phyloP scores from a whole-genome alignment of 768 basidiomycete genomes.

The Amanita exitialis region DNA sequence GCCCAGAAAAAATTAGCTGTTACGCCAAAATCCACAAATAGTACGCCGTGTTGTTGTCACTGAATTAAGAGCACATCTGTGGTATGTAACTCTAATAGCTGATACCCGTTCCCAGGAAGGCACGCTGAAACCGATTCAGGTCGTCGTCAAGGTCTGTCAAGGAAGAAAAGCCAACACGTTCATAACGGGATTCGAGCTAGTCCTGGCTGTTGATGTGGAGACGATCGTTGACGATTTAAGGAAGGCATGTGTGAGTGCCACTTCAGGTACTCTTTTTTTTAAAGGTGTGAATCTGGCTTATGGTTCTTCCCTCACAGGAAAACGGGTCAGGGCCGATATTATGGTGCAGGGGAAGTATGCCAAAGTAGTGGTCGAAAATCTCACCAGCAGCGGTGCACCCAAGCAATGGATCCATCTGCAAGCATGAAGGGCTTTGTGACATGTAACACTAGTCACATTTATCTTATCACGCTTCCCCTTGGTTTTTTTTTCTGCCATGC shows the following conservation, averaged over 20 bases:
- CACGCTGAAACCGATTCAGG: constrained; percentile 53
- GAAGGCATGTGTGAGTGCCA: constrained; percentile 68
- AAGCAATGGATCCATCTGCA: constrained; percentile 66
- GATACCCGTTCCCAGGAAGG: constrained; percentile 48
- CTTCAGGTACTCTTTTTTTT: constrained; percentile 41
- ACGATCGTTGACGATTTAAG: constrained; percentile 72
- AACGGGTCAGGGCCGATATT: constrained; percentile 49
- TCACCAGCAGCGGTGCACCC: constrained; percentile 64
- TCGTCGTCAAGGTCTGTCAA: constrained; percentile 65
- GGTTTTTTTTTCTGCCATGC: constrained; percentile 37
- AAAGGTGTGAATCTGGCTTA: background rate
- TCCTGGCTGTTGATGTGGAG: constrained; percentile 53
- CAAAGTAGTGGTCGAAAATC: constrained; percentile 52
- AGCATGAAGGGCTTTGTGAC: constrained; percentile 31
- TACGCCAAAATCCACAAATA: constrained; percentile 87
- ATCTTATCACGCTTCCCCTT: background rate
- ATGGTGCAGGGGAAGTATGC: constrained; percentile 82
- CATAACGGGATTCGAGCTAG: constrained; percentile 75
- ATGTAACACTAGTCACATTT: background rate
- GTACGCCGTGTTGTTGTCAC: constrained; percentile 41
- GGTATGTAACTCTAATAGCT: constrained; percentile 29
- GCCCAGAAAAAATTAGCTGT: constrained; percentile 76
- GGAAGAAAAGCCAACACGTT: constrained; percentile 66
- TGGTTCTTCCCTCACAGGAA: constrained; percentile 43
- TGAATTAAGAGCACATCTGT: constrained; percentile 65